Percentiles rank a stretch among this genome's conserved stretches.
Conservation (phyloP, 2,329 filamentous ascomycete genomes). For the Aspergillus cejpii region DNA sequence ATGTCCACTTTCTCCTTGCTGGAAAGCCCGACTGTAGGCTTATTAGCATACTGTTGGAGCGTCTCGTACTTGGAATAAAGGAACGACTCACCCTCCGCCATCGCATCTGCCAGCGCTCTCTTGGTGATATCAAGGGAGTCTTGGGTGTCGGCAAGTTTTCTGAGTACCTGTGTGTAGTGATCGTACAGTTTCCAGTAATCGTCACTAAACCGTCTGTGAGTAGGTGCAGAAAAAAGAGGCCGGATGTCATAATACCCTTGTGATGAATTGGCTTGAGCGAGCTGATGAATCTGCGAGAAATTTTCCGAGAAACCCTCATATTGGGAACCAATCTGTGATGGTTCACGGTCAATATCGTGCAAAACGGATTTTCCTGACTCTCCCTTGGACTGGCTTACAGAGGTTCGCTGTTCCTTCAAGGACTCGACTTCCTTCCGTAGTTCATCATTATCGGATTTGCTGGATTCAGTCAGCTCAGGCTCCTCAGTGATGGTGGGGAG, state of each 20-base stretch:
- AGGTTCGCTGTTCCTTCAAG: constrained; percentile 22
- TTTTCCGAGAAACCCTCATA: constrained; percentile 31
- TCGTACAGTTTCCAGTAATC: constrained; percentile 40
- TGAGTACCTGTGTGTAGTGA: constrained; percentile 32
- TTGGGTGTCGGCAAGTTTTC: constrained; percentile 36
- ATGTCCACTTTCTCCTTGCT: constrained; percentile 37
- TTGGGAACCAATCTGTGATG: constrained; percentile 22
- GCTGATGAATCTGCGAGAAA: constrained; percentile 27
- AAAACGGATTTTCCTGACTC: neutral
- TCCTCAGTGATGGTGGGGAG: neutral
- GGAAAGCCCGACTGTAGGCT: constrained; percentile 28
- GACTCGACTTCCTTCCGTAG: constrained; percentile 34
- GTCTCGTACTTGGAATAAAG: neutral
- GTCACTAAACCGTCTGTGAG: constrained; percentile 27
- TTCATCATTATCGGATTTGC: constrained; percentile 39
- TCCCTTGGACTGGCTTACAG: constrained; percentile 11
- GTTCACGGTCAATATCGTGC: constrained; percentile 7
- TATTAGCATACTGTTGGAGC: constrained; percentile 16
- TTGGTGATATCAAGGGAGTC: constrained; percentile 31
- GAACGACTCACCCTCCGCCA: constrained; percentile 30
- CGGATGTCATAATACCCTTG: constrained; percentile 30
- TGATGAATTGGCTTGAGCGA: constrained; percentile 31
- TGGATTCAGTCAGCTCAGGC: constrained; percentile 20
- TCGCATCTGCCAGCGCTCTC: constrained; percentile 33
- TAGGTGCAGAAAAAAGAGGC: neutral